Percentiles rank a stretch among this genome's conserved stretches.
phyloP scores from a whole-genome alignment of 2,329 filamentous ascomycete species.

The Didymosphaeria variabile region DNA sequence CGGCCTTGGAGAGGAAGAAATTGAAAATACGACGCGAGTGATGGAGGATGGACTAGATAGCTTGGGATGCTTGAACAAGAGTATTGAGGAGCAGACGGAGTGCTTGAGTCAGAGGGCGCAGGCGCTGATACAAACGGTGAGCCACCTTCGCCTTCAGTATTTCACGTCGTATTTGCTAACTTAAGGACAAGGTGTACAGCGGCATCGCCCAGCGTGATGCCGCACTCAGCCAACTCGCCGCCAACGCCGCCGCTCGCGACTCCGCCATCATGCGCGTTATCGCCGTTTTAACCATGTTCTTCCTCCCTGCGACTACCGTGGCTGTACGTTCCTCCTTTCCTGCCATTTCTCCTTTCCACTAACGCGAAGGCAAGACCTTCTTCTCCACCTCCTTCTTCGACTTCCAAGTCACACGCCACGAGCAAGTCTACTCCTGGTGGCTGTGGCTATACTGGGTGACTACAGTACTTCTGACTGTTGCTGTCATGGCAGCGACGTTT shows the following conservation, averaged over 20 bases:
- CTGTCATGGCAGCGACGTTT: constrained; percentile 21
- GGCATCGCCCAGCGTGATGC: constrained; percentile 33
- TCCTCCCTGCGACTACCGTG: constrained; percentile 36
- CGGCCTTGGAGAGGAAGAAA: constrained; percentile 10
- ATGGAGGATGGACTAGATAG: constrained; percentile 19
- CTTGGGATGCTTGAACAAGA: constrained; percentile 22
- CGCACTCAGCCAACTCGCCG: constrained; percentile 25
- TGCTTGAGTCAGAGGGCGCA: constrained; percentile 27
- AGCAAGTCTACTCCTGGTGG: constrained; percentile 27
- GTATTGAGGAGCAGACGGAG: constrained; percentile 23
- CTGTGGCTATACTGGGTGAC: constrained; percentile 32
- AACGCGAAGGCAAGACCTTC: constrained; percentile 23
- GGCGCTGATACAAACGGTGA: constrained; percentile 28
- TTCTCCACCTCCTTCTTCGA: constrained; percentile 34
- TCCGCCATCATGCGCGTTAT: constrained; percentile 34
- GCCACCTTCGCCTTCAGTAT: not conserved
- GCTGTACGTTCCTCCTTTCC: constrained; percentile 24
- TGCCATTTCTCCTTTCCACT: not conserved
- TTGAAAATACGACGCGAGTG: constrained; percentile 5
- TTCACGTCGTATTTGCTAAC: not conserved
- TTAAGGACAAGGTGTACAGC: constrained; percentile 26
- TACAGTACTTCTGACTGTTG: constrained; percentile 21
- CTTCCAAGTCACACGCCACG: constrained; percentile 20
- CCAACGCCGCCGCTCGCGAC: constrained; percentile 27
- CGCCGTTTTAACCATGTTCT: constrained; percentile 34